Evolutionary conservation across 495 filamentous ascomycete genomes (phyloP).

Genomic region (Thermochaetoides thermophila): DNA sequence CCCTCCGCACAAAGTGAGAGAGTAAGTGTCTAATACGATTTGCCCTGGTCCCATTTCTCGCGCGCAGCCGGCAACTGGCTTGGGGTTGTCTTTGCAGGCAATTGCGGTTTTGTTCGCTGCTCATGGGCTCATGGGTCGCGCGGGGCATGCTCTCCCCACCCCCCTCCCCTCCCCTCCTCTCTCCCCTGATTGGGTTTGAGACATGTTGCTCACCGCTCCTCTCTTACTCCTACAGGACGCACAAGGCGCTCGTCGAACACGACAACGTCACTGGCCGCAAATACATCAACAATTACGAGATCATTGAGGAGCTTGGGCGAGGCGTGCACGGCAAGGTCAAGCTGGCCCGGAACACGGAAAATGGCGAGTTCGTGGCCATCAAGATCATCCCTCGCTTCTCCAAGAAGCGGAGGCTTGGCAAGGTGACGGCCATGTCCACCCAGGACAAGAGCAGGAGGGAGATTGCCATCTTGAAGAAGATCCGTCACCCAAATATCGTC

Average conservation of each 20-base stretch:
- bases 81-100: too few species aligned
- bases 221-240: conserved; percentile 39
- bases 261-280: conserved; percentile 83
- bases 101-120: too few species aligned
- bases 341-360: conserved; percentile 64
- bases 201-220: not conserved
- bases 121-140: too few species aligned
- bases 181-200: not conserved
- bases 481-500: conserved; percentile 87
- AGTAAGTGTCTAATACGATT: conserved; percentile 35
- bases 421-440: conserved; percentile 42
- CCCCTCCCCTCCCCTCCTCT: too few species aligned
- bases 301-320: conserved; percentile 87
- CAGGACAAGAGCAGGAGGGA: conserved; percentile 94
- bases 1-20: conserved; percentile 47
- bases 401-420: conserved; percentile 78
- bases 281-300: conserved; percentile 91
- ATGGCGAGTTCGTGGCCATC: conserved; percentile 76
- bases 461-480: conserved; percentile 96
- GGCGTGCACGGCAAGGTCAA: conserved; percentile 97
- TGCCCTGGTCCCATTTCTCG: too few species aligned
- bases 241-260: conserved; percentile 76
- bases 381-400: conserved; percentile 97
- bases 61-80: too few species aligned
- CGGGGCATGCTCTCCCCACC: too few species aligned